Evolutionary conservation across 2,329 filamentous ascomycete genomes (phyloP), one percentile per base, ranked within the genome.

Genomic region (Fusarium heterosporum): DNA sequence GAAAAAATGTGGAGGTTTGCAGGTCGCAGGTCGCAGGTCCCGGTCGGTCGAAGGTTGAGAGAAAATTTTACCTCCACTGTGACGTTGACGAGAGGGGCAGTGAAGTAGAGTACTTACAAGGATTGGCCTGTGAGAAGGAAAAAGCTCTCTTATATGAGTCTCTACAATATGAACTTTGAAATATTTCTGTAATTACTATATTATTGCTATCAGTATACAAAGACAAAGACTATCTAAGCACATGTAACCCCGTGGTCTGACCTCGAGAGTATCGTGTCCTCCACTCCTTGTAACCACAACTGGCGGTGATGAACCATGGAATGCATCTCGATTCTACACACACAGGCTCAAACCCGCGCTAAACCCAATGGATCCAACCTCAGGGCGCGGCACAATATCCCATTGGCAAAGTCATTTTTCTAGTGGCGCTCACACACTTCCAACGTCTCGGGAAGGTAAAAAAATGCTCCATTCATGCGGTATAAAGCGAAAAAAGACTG

Each of bases 11-110:
- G 62, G 62, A 63, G 61, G 49, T 53, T 25, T 42, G 34, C 38
- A 26, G 30, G n/a, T 55, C 43, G 19, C 28, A 58, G 39, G 42
- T 51, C 17, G 42, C 34, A 14, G 43, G 32, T 16, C 42, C 26
- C 41, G 29, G 26, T 52, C 36, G 13, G 25, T 30, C 22, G 39
- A 25, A 53, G 49, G 36, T 45, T n/a, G 54, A 65, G 59, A 68
- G 62, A 69, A 69, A 42, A 63, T 62, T 72, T 70, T 70, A 32
- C 54, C 62, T 63, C 60, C 60, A 64, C 61, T 68, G 71, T 73
- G 71, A 73, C 71, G 71, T 73, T 73, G 64, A 68, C 59, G 58
- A 53, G 64, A 66, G 66, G 68, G 63, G 62, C 65, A 62, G 41
- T 57, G 4, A 43, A 52, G 42, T 34, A 25, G 11, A 12, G 25